Evolutionary conservation across 2,329 filamentous ascomycete genomes (phyloP).

Genomic region (Byssothecium circinans): DNA sequence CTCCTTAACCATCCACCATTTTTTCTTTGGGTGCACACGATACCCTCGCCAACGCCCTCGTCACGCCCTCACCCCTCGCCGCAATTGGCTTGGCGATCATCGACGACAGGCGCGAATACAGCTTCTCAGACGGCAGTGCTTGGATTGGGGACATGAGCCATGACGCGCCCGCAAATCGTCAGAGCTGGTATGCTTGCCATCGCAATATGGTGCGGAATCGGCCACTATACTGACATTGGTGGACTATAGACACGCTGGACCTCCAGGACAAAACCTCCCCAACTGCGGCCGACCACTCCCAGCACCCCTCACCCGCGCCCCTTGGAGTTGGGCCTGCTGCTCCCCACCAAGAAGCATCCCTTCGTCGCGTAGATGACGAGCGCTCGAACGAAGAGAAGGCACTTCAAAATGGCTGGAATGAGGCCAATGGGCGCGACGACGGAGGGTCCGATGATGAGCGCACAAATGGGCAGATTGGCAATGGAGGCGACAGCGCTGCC

Average conservation of each 20-base stretch:
- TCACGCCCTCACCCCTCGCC: conserved; percentile 26
- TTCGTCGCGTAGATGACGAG: conserved; percentile 79
- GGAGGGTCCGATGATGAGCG: conserved; percentile 64
- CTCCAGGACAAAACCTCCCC: conserved; percentile 82
- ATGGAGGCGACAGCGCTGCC: conserved; percentile 46
- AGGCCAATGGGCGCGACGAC: conserved; percentile 45
- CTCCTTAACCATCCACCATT: conserved; percentile 7
- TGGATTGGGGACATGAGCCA: conserved; percentile 40
- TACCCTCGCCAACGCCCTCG: background rate
- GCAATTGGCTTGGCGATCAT: conserved; percentile 26
- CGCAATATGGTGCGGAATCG: background rate
- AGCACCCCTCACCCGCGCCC: conserved; percentile 56
- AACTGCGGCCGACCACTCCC: conserved; percentile 79
- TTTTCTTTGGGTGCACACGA: background rate
- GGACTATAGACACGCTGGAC: conserved; percentile 80
- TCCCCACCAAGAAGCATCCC: conserved; percentile 81
- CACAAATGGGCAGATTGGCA: conserved; percentile 23
- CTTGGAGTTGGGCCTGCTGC: conserved; percentile 61
- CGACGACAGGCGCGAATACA: conserved; percentile 10
- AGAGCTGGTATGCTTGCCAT: conserved; percentile 52
- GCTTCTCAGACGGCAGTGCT: background rate
- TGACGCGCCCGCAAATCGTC: conserved; percentile 60
- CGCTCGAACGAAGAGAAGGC: conserved; percentile 69
- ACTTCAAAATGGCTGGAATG: conserved; percentile 59
- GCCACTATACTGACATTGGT: background rate